These are phyloP conservation scores for Sutorius australiensis DNA, from an alignment of 768 basidiomycete genomes.

Conservation along the genomic window DNA sequence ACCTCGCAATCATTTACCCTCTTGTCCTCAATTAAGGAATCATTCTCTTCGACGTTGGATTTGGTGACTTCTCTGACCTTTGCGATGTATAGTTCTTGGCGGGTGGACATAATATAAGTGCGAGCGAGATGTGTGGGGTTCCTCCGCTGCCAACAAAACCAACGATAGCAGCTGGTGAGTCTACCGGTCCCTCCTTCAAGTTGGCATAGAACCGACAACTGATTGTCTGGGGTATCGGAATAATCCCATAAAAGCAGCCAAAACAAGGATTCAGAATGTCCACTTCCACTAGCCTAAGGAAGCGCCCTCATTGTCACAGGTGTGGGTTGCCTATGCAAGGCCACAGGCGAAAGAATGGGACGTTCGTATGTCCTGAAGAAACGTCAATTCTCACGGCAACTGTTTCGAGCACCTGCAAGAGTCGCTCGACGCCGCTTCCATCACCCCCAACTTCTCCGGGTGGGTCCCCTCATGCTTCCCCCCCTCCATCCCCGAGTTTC, in stretches of 20 bases:
- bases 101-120: conserved; percentile 24
- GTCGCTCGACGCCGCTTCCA: conserved; percentile 22
- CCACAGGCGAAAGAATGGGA: conserved; percentile 31
- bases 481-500: conserved; percentile 11
- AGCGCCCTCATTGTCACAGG: conserved; percentile 34
- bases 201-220: conserved; percentile 1
- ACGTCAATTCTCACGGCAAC: conserved; percentile 14
- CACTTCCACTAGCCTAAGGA: conserved; percentile 28
- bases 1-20: conserved; percentile 9
- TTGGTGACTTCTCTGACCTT: conserved; percentile 1
- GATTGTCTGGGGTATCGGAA: background rate
- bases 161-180: conserved; percentile 28
- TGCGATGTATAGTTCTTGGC: conserved; percentile 3
- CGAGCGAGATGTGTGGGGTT: background rate
- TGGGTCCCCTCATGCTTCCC: conserved; percentile 21
- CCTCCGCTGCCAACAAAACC: conserved; percentile 23
- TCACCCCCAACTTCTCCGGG: conserved; percentile 28
- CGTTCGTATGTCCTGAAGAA: conserved; percentile 26
- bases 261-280: conserved; percentile 18
- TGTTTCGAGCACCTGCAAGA: conserved; percentile 10
- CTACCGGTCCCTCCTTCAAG: background rate
- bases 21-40: conserved; percentile 24
- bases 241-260: conserved; percentile 1
- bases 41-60: conserved; percentile 11
- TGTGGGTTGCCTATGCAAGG: conserved; percentile 33